Percentiles rank a stretch among this genome's conserved stretches.
phyloP scores from a whole-genome alignment of 1,139 yeast genomes.

The Hansenula anomala region DNA sequence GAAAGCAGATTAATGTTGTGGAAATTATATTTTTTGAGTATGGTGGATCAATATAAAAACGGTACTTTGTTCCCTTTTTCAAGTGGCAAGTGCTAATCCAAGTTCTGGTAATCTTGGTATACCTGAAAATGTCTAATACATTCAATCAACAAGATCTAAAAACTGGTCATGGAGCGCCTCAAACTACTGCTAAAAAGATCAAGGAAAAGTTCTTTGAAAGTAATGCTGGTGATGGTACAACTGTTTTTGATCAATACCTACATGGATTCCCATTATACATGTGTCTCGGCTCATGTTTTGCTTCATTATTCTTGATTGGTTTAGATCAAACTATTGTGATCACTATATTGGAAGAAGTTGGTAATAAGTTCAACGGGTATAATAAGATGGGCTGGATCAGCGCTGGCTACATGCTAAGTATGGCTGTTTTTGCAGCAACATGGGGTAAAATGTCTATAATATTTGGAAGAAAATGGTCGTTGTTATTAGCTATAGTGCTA shows the following conservation, averaged over 20 bases:
- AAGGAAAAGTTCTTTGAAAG: constrained; percentile 8
- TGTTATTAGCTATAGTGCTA: constrained; percentile 44
- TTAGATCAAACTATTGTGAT: constrained; percentile 66
- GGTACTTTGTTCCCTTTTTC: too few species aligned
- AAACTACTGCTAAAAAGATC: neutral
- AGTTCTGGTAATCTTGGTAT: too few species aligned
- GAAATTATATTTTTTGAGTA: too few species aligned
- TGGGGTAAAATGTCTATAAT: constrained; percentile 60
- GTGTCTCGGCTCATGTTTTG: constrained; percentile 42
- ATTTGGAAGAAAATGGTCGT: constrained; percentile 52
- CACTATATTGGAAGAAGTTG: constrained; percentile 52
- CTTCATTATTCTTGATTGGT: constrained; percentile 53
- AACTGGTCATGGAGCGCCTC: neutral
- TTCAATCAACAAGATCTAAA: too few species aligned
- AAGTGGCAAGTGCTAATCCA: too few species aligned
- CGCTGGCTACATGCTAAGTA: constrained; percentile 54
- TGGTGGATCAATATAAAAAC: too few species aligned
- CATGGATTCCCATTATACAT: constrained; percentile 36
- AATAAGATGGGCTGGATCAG: constrained; percentile 57
- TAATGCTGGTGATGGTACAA: constrained; percentile 54
- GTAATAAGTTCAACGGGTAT: constrained; percentile 46
- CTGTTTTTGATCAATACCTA: constrained; percentile 41
- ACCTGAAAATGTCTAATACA: constrained; percentile 37
- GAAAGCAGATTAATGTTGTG: too few species aligned
- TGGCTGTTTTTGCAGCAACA: constrained; percentile 50